Evolutionary conservation across 2,329 filamentous ascomycete species (phyloP).

Genomic region (Beauveria medogensis): DNA sequence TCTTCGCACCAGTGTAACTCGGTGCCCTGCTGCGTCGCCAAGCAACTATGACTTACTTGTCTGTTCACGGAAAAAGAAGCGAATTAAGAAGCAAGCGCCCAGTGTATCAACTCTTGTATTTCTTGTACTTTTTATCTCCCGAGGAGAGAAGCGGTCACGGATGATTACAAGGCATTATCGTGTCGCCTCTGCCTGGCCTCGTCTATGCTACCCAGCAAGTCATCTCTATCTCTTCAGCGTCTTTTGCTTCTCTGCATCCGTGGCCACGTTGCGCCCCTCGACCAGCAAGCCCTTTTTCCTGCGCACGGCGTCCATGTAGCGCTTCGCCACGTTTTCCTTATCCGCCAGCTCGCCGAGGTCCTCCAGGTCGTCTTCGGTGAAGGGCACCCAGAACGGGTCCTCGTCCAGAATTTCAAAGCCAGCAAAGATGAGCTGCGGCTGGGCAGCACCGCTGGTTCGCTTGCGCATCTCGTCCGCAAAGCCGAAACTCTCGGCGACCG

Average conservation of each 20-base stretch:
- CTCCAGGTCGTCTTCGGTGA: constrained; percentile 92
- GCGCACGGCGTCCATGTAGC: constrained; percentile 88
- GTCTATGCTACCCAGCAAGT: background rate
- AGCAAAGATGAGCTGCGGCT: constrained; percentile 86
- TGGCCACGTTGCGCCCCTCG: constrained; percentile 65
- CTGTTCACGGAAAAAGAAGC: background rate
- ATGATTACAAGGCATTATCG: background rate
- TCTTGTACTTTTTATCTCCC: background rate
- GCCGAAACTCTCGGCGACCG: constrained; percentile 90
- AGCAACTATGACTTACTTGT: background rate
- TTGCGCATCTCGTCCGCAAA: constrained; percentile 97
- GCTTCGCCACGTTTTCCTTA: constrained; percentile 89
- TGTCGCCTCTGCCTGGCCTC: background rate
- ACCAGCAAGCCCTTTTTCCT: constrained; percentile 82
- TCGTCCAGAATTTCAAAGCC: constrained; percentile 91
- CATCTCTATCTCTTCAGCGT: constrained; percentile 49
- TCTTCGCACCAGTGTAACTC: background rate
- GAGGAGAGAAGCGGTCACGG: background rate
- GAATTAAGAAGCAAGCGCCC: background rate
- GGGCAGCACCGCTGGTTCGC: constrained; percentile 79
- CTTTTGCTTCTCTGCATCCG: constrained; percentile 88
- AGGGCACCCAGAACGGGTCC: constrained; percentile 96
- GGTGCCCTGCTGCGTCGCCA: background rate
- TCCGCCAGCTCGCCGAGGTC: constrained; percentile 92
- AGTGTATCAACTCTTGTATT: background rate